Evolutionary conservation across 208 protist species (phyloP).

Genomic region (Crithidia brevicula): DNA sequence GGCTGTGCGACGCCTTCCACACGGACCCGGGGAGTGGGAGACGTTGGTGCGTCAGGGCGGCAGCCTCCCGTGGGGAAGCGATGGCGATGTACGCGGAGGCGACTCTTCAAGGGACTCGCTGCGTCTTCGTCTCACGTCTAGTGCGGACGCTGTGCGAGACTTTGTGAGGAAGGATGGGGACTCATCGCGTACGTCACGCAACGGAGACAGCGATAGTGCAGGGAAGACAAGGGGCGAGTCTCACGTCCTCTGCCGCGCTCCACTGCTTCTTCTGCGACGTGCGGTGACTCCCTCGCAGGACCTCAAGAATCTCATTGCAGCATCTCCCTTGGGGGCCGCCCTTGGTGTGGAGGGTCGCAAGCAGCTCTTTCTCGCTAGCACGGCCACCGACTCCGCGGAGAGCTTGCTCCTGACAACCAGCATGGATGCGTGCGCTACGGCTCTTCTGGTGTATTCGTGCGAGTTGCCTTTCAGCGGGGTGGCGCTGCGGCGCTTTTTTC

Average conservation of each 20-base stretch:
- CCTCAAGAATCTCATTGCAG: slow-evolving; percentile 66
- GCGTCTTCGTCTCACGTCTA: not conserved
- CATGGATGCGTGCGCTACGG: slow-evolving; percentile 11
- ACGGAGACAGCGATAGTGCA: too few relatives aligned
- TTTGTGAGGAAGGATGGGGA: too few relatives aligned
- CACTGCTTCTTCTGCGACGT: slow-evolving; percentile 49
- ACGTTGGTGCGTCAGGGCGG: slow-evolving; percentile 8
- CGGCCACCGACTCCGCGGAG: slow-evolving; percentile 14
- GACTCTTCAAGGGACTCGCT: not conserved
- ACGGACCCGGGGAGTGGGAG: slow-evolving; percentile 8
- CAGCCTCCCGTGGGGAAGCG: too few relatives aligned
- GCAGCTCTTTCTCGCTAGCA: slow-evolving; percentile 46
- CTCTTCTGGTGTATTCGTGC: slow-evolving; percentile 33
- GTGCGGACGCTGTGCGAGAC: not conserved
- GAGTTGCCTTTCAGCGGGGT: slow-evolving; percentile 18
- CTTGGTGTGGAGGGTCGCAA: slow-evolving; percentile 66
- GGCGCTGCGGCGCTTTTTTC: slow-evolving; percentile 19
- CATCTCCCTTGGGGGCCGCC: slow-evolving; percentile 53
- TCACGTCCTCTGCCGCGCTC: slow-evolving; percentile 22
- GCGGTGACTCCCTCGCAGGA: slow-evolving; percentile 52
- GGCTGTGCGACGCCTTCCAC: not conserved
- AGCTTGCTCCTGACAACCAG: slow-evolving; percentile 29
- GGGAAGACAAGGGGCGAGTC: not conserved
- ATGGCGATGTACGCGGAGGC: too few relatives aligned
- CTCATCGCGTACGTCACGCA: too few relatives aligned